Evolutionary conservation across 177 flowering plant species (phyloP), one percentile per base, ranked within the genome.

Genomic region (Tripterygium wilfordii): DNA sequence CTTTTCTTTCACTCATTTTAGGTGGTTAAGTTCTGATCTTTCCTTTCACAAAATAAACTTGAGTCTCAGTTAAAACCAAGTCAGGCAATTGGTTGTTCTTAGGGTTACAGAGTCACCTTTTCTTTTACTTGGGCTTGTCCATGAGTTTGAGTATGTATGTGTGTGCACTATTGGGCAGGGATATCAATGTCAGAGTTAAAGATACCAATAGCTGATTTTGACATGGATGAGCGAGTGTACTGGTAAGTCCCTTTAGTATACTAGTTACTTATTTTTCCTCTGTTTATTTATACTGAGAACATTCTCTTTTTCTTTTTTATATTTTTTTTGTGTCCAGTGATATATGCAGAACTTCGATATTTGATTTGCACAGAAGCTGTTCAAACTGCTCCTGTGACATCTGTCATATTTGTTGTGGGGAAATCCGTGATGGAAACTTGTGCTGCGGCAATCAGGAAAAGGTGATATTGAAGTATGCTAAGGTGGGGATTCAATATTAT

Each of bases 331-430:
- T 15, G 17, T 5, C 1, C 29, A 29, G 45, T 15, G 46, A 40
- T 14, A 40, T 29, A 3, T 41, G 38, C 28, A 14, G 15, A 10
- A 41, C 35, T 30, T 51, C 38, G 0, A 30, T 41, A 10, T 14
- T 31, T 30, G 38, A 40, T 19, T 39, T 14, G 12, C 38, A 51
- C 24, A 37, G 65, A 49, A 77, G 72, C 65, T 84, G 95, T 51
- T 42, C 63, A 20, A 66, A 53, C 8, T 82, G 95, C 58, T 54
- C 52, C 0, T 78, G 57, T 77, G 95, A 85, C 19, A 74, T 85
- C 4, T 85, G 95, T 49, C 76, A 82, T 20, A 37, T 18, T 13
- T 85, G 95, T 42, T 85, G 85, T 49, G 60, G 61, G 10, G 87
- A 83, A 49, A 51, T 85, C 22, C 79, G 87, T 31, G 64, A 64